phyloP scores from a whole-genome alignment of 164 flowering plant genomes.

The Saururus chinensis region DNA sequence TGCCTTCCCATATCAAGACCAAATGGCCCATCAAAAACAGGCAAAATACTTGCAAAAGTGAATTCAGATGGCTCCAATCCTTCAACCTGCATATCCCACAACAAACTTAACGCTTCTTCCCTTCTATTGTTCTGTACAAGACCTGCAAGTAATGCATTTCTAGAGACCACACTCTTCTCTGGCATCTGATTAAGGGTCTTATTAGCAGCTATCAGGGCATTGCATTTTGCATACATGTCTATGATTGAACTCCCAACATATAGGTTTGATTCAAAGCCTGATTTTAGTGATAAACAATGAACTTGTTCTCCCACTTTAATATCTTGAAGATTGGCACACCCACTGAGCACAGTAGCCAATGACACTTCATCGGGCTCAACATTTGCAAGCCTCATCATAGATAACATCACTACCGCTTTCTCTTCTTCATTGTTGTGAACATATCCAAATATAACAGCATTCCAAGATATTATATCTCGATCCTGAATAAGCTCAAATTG shows the following conservation, averaged over 20 bases:
- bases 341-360: conserved; percentile 67
- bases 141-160: conserved; percentile 78
- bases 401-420: conserved; percentile 55
- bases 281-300: conserved; percentile 53
- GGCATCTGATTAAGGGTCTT: conserved; percentile 45
- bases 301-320: conserved; percentile 43
- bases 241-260: conserved; percentile 77
- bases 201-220: conserved; percentile 33
- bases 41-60: conserved; percentile 65
- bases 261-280: conserved; percentile 50
- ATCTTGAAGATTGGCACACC: conserved; percentile 55
- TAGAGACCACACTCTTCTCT: conserved; percentile 43
- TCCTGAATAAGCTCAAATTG: conserved; percentile 50
- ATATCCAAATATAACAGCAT: conserved; percentile 81
- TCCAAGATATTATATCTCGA: conserved; percentile 79
- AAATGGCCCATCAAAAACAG: conserved; percentile 34
- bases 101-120: conserved; percentile 39
- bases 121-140: conserved; percentile 28
- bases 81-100: conserved; percentile 35
- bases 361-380: conserved; percentile 69
- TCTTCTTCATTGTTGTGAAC: conserved; percentile 55
- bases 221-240: conserved; percentile 89
- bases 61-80: conserved; percentile 59
- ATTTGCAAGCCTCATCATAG: conserved; percentile 41
- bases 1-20: conserved; percentile 46